These are phyloP conservation scores for Colletotrichum sp. DNA, from an alignment of 2,329 filamentous ascomycete species.

Conservation along the genomic window DNA sequence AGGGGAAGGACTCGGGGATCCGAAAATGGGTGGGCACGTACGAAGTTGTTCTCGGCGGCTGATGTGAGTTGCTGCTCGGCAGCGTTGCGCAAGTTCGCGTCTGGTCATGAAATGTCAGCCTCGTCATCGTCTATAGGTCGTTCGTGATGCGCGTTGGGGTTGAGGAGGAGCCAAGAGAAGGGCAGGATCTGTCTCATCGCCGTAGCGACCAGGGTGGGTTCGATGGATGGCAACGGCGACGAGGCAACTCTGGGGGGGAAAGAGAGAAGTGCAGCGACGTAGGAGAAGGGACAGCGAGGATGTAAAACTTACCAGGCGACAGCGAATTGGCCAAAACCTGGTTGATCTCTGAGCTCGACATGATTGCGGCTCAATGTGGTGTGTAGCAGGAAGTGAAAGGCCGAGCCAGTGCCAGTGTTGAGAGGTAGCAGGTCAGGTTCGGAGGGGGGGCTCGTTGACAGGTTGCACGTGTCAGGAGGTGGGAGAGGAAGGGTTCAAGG, in stretches of 20 bases:
- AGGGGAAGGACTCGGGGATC: slow-evolving; percentile 12
- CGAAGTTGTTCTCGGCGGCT: slow-evolving; percentile 94
- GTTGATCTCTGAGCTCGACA: slow-evolving; percentile 89
- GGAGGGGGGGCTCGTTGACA: slow-evolving; percentile 17
- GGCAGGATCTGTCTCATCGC: not conserved
- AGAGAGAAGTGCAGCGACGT: not conserved
- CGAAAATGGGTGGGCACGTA: slow-evolving; percentile 51
- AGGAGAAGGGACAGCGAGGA: not conserved
- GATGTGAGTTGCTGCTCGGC: slow-evolving; percentile 94
- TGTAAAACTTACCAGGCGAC: slow-evolving; percentile 76
- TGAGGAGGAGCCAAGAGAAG: slow-evolving; percentile 10
- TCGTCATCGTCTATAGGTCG: not conserved
- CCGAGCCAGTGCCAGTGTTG: slow-evolving; percentile 19
- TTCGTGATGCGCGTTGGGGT: slow-evolving; percentile 6
- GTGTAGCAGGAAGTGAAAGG: slow-evolving; percentile 11
- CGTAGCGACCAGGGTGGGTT: slow-evolving; percentile 3
- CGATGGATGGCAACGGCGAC: not conserved
- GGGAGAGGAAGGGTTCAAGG: slow-evolving; percentile 16
- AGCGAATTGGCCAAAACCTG: slow-evolving; percentile 97
- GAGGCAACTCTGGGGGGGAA: not conserved
- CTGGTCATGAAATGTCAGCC: slow-evolving; percentile 53
- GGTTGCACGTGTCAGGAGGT: slow-evolving; percentile 22
- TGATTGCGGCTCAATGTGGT: slow-evolving; percentile 47
- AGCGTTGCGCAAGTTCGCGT: slow-evolving; percentile 86
- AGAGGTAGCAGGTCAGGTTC: slow-evolving; percentile 5